Conservation (phyloP, 163 green algal genomes). For the Scenedesmus sp. region DNA sequence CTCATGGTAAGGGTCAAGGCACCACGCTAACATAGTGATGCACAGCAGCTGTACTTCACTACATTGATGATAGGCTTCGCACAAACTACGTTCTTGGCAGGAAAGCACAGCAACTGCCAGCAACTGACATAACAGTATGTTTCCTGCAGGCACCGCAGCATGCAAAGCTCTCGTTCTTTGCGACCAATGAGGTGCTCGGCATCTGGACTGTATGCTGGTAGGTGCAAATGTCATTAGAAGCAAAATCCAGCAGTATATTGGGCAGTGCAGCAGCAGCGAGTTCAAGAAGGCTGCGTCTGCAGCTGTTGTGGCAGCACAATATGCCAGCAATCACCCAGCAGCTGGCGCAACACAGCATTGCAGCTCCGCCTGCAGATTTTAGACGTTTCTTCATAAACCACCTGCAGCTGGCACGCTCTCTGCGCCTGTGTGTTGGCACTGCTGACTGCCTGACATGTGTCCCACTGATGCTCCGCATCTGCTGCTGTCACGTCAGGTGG, state of each 20-base stretch:
- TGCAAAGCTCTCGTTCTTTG: slow-evolving; percentile 39
- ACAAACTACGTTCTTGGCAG: too few relatives aligned
- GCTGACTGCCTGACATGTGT: neutral
- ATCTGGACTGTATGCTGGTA: slow-evolving; percentile 47
- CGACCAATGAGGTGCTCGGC: slow-evolving; percentile 23
- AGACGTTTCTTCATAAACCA: neutral
- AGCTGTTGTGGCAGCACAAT: neutral
- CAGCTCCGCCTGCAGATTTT: neutral
- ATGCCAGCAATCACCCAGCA: neutral
- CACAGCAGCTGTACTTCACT: too few relatives aligned
- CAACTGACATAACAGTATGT: neutral
- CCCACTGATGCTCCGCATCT: neutral
- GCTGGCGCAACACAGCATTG: neutral
- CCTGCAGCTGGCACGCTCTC: neutral
- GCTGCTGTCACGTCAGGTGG: slow-evolving; percentile 45
- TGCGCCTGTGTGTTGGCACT: neutral
- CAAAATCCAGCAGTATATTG: neutral
- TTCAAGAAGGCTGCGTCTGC: too few relatives aligned
- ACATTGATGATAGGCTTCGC: neutral
- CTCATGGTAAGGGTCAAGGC: slow-evolving; percentile 27
- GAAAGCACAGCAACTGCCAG: neutral
- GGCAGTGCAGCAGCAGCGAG: neutral
- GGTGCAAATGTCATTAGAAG: neutral
- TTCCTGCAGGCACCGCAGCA: slow-evolving; percentile 13
- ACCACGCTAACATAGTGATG: neutral